Conservation (phyloP, 257 asterid genomes). For the Plantago elongata region DNA sequence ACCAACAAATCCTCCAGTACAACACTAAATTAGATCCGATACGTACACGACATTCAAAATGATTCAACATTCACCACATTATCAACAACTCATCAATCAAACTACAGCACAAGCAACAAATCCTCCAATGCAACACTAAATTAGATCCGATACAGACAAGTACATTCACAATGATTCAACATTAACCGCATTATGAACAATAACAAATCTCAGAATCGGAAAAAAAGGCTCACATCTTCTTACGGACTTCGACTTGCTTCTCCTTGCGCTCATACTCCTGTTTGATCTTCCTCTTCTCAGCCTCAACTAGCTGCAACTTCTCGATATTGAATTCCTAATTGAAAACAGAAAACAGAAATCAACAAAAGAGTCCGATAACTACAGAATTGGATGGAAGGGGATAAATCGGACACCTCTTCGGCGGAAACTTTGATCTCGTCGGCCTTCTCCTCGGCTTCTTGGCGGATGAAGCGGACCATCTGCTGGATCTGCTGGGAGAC, state of each 20-base stretch:
- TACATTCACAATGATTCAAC: no score
- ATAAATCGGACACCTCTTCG: slow-evolving; percentile 54
- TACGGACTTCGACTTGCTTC: slow-evolving; percentile 70
- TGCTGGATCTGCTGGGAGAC: slow-evolving; percentile 98
- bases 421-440: slow-evolving; percentile 94
- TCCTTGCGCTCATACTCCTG: slow-evolving; percentile 85
- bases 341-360: background rate
- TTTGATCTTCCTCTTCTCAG: slow-evolving; percentile 84
- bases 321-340: slow-evolving; percentile 84
- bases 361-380: background rate
- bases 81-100: no score
- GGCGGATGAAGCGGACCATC: slow-evolving; percentile 99
- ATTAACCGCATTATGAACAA: background rate
- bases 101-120: no score
- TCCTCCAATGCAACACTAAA: no score
- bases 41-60: background rate
- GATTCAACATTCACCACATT: background rate
- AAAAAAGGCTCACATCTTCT: slow-evolving; percentile 44
- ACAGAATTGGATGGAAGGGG: background rate
- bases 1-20: no score
- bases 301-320: slow-evolving; percentile 83
- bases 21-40: background rate
- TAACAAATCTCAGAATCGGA: background rate
- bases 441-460: slow-evolving; percentile 96
- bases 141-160: no score